Base-by-base conservation (phyloP, 768 basidiomycete genomes). In the Lactarius pseudohatsudake region DNA sequence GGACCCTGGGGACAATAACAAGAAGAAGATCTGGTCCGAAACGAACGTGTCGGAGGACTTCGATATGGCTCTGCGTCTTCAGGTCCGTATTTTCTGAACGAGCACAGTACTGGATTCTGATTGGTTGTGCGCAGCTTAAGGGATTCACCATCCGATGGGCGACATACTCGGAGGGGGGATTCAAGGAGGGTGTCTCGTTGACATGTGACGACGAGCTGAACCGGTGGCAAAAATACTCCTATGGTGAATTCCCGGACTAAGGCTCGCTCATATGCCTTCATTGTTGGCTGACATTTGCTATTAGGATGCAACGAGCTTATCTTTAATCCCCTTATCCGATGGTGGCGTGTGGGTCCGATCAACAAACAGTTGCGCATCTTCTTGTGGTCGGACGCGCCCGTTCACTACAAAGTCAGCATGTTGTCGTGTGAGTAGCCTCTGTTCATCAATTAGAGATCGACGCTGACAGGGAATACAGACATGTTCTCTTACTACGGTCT, bases 201-300 rank as follows among this genome's bases (percentile, higher is more conserved):
- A 95, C 94, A 0, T 87, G 87, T 62, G 92, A 94, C 60, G 94
- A 96, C 72, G 94, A 96, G 75, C 79, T 96, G 10, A 95, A 95
- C 72, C 77, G 94, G 2, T 96, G 94, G 94, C 92, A 95, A 68
- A 96, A 95, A 74, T 92, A 92, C 67, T 80, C 89, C 0, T 91
- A 90, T 76, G 90, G 88, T 84, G 72, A 60, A 73, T 63, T 76
- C 72, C 9, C 59, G 1, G 6, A 65, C 57, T 54, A 43, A 60
- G 55, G n/a, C 55, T 28, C 56, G 40, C n/a, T 34, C 11, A 11
- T 38, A 38, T 10, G 26, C 26, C 26, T 53, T 53, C 15, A 34
- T 22, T n/a, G 20, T 38, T 40, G 61, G 0, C 45, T 61, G 34
- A 58, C 56, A 65, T 47, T 63, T 47, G 34, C 22, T 34, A 15